phyloP scores from a whole-genome alignment of 768 basidiomycete genomes.

The Termitomyces sp. region DNA sequence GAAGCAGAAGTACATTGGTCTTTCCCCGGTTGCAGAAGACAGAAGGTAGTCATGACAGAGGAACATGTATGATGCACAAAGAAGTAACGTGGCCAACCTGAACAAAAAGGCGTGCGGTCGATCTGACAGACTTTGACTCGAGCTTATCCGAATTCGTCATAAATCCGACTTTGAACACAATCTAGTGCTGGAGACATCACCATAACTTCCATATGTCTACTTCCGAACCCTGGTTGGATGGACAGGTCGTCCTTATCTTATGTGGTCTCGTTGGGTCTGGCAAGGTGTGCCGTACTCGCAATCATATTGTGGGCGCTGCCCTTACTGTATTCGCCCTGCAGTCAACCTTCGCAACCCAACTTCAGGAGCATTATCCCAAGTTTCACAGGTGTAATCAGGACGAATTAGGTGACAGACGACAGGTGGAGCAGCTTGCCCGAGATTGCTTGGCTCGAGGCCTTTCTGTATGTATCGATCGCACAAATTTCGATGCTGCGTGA shows the following conservation, averaged over 20 bases:
- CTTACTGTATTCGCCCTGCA: conserved; percentile 12
- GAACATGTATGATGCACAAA: background rate
- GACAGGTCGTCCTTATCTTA: conserved; percentile 59
- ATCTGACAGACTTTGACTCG: background rate
- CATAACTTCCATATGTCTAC: background rate
- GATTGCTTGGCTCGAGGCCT: conserved; percentile 46
- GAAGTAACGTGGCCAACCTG: background rate
- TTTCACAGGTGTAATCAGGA: conserved; percentile 79
- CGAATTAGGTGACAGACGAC: conserved; percentile 61
- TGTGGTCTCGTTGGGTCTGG: conserved; percentile 74
- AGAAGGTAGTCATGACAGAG: background rate
- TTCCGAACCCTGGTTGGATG: conserved; percentile 20
- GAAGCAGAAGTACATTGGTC: background rate
- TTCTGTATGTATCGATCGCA: conserved; percentile 78
- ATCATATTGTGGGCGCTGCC: background rate
- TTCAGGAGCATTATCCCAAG: conserved; percentile 52
- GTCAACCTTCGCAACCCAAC: conserved; percentile 69
- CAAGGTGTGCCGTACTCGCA: conserved; percentile 40
- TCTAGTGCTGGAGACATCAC: background rate
- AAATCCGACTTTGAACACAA: background rate
- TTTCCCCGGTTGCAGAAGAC: background rate
- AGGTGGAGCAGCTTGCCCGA: conserved; percentile 59
- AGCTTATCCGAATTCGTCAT: background rate
- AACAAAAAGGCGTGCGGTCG: background rate
- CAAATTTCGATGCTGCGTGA: conserved; percentile 67